Conservation (phyloP, 441 rosid species). For the Jatropha multifida region DNA sequence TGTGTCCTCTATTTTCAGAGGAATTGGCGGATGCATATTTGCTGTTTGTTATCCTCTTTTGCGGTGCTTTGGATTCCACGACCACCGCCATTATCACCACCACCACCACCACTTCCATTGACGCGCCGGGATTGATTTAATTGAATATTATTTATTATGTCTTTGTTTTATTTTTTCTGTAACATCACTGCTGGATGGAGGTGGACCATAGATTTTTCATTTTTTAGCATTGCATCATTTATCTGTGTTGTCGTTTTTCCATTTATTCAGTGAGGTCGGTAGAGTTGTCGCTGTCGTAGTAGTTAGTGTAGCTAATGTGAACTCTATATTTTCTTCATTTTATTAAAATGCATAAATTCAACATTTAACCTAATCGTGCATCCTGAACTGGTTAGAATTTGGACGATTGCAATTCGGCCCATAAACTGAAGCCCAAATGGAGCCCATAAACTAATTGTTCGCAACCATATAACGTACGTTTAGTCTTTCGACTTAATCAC, state of each 20-base stretch:
- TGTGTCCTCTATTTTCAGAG: slow-evolving; percentile 31
- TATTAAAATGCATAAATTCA: too few relatives aligned
- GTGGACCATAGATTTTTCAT: neutral
- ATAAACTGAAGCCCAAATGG: too few relatives aligned
- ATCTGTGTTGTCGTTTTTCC: neutral
- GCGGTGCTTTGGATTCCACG: slow-evolving; percentile 37
- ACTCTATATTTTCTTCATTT: too few relatives aligned
- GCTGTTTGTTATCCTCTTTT: slow-evolving; percentile 35
- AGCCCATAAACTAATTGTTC: too few relatives aligned
- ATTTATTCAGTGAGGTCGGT: neutral
- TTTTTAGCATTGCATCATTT: neutral
- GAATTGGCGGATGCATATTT: slow-evolving; percentile 32
- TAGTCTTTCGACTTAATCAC: too few relatives aligned
- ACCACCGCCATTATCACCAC: slow-evolving; percentile 29
- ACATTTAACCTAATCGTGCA: too few relatives aligned
- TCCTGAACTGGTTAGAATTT: too few relatives aligned
- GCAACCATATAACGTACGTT: too few relatives aligned
- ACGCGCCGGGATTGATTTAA: neutral
- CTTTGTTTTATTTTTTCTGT: neutral
- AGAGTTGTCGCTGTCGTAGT: too few relatives aligned
- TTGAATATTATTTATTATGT: neutral
- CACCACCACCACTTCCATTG: slow-evolving; percentile 27
- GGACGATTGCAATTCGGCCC: too few relatives aligned
- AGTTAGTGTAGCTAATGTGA: too few relatives aligned
- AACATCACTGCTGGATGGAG: neutral